phyloP scores from a whole-genome alignment of 345 rosid genomes.

The Dimocarpus longan region DNA sequence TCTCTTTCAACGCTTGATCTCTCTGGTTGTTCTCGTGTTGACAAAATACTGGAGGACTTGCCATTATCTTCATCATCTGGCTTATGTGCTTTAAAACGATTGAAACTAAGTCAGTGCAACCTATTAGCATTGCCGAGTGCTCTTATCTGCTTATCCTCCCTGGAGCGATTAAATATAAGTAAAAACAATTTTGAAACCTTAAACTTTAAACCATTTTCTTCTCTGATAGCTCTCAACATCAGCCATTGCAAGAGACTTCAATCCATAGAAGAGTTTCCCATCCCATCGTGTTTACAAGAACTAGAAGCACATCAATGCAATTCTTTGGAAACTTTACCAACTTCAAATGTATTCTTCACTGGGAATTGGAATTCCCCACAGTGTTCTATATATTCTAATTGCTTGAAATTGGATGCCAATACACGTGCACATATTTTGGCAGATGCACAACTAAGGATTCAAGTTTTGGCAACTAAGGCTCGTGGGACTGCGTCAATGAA shows the following conservation, averaged over 20 bases:
- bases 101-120: conserved; percentile 4
- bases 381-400: neutral
- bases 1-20: neutral
- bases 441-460: conserved; percentile 1
- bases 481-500: neutral
- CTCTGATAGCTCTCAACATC: neutral
- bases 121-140: neutral
- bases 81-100: neutral
- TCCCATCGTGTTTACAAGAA: neutral
- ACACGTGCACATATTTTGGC: neutral
- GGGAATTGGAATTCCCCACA: neutral
- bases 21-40: neutral
- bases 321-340: neutral
- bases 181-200: conserved; percentile 11
- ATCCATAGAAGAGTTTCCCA: neutral
- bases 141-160: neutral
- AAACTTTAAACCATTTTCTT: conserved; percentile 4
- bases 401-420: conserved; percentile 11
- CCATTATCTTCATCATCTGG: neutral
- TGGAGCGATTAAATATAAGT: neutral
- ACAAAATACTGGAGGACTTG: conserved; percentile 3
- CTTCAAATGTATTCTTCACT: neutral
- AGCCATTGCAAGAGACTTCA: conserved; percentile 7
- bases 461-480: conserved; percentile 7
- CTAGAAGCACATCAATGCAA: neutral